phyloP scores from a whole-genome alignment of 768 basidiomycete genomes.

The Mycena latifolia region DNA sequence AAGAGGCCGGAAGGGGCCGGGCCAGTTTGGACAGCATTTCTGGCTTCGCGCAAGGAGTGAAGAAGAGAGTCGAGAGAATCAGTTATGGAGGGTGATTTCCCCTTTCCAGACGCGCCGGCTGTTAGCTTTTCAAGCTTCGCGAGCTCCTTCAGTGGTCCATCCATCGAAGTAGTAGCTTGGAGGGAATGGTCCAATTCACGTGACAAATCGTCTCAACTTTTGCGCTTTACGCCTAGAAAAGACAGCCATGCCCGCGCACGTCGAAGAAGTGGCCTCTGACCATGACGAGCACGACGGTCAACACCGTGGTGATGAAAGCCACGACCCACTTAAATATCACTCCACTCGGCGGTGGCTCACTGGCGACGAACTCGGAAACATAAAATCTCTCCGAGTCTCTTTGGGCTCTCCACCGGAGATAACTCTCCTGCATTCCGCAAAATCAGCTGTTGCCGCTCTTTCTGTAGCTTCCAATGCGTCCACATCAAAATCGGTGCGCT shows the following conservation, averaged over 20 bases:
- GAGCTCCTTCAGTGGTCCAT: slow-evolving; percentile 81
- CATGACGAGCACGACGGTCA: no score
- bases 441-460: slow-evolving; percentile 49
- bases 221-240: no score
- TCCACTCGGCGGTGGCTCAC: slow-evolving; percentile 64
- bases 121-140: slow-evolving; percentile 78
- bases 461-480: slow-evolving; percentile 41
- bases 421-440: slow-evolving; percentile 47
- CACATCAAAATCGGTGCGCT: slow-evolving; percentile 55
- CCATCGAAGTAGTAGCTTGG: slow-evolving; percentile 60
- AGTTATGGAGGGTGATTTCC: slow-evolving; percentile 65
- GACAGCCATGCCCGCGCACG: no score
- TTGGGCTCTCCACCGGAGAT: slow-evolving; percentile 43
- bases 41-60: slow-evolving; percentile 66
- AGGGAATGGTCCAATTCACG: no score
- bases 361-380: slow-evolving; percentile 84
- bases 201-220: no score
- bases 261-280: no score
- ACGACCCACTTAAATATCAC: slow-evolving; percentile 68
- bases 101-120: slow-evolving; percentile 55
- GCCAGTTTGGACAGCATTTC: slow-evolving; percentile 62
- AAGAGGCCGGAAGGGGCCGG: slow-evolving; percentile 61
- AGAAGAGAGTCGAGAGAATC: slow-evolving; percentile 78
- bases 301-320: no score
- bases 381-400: slow-evolving; percentile 70